These are phyloP conservation scores for Jackrogersella multiformis DNA, from an alignment of 495 filamentous ascomycete genomes.

Conservation along the genomic window DNA sequence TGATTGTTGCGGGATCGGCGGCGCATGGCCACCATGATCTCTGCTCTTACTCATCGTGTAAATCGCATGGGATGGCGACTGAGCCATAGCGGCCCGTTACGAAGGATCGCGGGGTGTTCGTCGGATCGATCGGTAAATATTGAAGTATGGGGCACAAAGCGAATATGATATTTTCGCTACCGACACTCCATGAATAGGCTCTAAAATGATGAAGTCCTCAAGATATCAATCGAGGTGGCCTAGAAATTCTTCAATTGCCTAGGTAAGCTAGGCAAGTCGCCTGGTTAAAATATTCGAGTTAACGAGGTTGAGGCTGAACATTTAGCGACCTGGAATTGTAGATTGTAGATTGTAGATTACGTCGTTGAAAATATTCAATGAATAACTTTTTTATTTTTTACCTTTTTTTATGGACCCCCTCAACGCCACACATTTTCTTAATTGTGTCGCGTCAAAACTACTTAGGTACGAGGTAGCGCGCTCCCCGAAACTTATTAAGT, in stretches of 20 bases:
- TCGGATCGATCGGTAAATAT: slow-evolving; percentile 6
- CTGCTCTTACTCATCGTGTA: slow-evolving; percentile 35
- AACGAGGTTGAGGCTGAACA: neutral
- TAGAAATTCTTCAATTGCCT: neutral
- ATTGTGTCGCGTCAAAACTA: slow-evolving; percentile 27
- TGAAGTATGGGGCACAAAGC: neutral
- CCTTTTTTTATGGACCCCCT: slow-evolving; percentile 39
- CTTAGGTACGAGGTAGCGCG: too few species aligned
- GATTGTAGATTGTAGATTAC: too few species aligned
- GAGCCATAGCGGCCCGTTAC: slow-evolving; percentile 28
- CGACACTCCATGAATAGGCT: slow-evolving; percentile 26
- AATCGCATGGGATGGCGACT: slow-evolving; percentile 34
- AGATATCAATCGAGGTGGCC: neutral
- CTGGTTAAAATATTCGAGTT: neutral
- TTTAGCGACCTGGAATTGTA: neutral
- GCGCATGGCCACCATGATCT: slow-evolving; percentile 20
- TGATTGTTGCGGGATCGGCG: slow-evolving; percentile 30
- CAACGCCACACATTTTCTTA: slow-evolving; percentile 30
- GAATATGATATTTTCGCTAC: slow-evolving; percentile 6
- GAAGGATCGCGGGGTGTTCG: neutral
- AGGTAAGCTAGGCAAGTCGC: neutral
- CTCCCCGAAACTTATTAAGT: slow-evolving; percentile 36
- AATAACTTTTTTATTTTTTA: slow-evolving; percentile 13
- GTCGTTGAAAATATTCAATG: slow-evolving; percentile 22
- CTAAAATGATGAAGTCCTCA: too few species aligned